Evolutionary conservation across 192 early-diverging fungal genomes (phyloP).

Genomic region (Coemansia sp.): DNA sequence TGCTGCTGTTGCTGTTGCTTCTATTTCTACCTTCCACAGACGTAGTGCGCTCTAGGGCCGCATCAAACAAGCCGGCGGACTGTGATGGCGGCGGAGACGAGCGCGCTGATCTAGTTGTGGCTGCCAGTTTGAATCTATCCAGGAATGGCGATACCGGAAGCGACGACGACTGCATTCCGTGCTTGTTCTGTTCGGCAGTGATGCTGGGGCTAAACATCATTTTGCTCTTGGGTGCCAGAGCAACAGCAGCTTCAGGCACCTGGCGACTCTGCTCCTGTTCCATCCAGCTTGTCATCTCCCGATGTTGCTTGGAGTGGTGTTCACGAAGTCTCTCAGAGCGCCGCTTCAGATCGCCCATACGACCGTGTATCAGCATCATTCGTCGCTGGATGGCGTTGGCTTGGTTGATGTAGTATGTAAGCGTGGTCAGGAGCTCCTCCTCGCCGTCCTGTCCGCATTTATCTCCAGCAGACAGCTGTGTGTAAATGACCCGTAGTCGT

Average conservation of each 20-base stretch:
- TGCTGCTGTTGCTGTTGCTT: neutral
- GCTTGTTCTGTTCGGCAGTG: neutral
- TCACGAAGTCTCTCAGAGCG: constrained; percentile 32
- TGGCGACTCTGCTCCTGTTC: constrained; percentile 19
- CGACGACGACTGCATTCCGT: constrained; percentile 9
- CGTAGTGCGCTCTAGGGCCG: neutral
- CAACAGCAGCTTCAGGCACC: constrained; percentile 26
- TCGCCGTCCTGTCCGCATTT: constrained; percentile 12
- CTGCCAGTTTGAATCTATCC: constrained; percentile 3
- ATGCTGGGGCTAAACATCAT: constrained; percentile 2
- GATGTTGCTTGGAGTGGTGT: constrained; percentile 35
- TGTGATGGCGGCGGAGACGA: constrained; percentile 3
- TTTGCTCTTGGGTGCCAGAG: constrained; percentile 2
- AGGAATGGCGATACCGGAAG: constrained; percentile 9
- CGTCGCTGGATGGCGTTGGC: constrained; percentile 34
- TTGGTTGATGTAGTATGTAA: constrained; percentile 41
- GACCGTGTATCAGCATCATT: constrained; percentile 40
- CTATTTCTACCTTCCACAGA: neutral
- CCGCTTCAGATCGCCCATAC: constrained; percentile 35
- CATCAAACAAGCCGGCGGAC: neutral
- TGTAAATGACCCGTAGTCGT: constrained; percentile 16
- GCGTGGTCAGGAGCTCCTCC: constrained; percentile 32
- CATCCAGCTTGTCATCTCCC: constrained; percentile 35
- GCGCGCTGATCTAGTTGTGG: constrained; percentile 1
- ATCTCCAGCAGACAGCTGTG: constrained; percentile 18